Conservation (phyloP, 73 alveolate genomes). For the Paramecium primaurelia region DNA sequence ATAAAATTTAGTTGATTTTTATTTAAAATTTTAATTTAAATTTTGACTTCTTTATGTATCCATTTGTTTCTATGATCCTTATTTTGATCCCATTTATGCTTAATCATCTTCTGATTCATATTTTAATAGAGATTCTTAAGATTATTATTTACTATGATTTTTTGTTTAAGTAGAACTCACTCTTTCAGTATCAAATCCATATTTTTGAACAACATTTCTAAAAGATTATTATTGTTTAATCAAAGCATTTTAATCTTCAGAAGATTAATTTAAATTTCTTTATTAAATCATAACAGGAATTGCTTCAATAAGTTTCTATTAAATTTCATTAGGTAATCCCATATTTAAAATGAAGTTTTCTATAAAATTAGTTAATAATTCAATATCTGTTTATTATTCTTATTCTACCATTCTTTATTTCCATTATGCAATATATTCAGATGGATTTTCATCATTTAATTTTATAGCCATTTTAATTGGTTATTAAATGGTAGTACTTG, state of each 20-base stretch:
- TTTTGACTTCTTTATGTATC: not conserved
- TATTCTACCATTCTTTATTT: not conserved
- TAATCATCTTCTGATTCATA: not conserved
- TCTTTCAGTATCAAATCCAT: not conserved
- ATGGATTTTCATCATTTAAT: not conserved
- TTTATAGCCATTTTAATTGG: not conserved
- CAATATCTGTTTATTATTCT: not conserved
- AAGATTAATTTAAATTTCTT: not conserved
- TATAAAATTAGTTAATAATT: not conserved
- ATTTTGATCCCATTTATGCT: not conserved
- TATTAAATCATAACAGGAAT: not conserved
- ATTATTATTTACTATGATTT: not conserved
- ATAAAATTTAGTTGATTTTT: not conserved
- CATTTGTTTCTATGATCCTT: not conserved
- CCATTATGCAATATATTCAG: not conserved
- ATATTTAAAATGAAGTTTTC: not conserved
- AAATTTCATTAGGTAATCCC: not conserved
- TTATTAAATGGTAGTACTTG: not conserved
- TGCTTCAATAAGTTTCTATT: not conserved
- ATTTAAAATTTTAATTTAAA: not conserved
- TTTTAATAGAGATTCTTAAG: not conserved
- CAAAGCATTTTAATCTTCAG: not conserved
- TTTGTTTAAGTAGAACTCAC: not conserved
- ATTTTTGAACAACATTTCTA: not conserved
- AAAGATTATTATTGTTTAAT: not conserved